Conservation (phyloP, 345 rosid species). For the Anastatica hierochuntica region DNA sequence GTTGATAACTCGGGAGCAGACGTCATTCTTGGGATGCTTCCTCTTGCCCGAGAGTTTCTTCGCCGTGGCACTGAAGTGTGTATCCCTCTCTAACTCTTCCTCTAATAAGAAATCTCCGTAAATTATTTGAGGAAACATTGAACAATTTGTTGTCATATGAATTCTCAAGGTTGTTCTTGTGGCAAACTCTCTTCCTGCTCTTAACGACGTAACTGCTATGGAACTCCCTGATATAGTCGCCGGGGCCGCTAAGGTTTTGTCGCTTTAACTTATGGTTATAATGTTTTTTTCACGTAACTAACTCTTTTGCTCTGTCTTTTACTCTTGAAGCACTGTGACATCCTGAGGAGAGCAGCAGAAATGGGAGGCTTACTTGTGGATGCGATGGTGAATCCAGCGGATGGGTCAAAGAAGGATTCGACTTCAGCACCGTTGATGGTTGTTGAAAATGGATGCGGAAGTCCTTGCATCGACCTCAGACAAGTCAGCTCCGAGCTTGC, state of each 20-base stretch:
- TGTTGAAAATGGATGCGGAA: conserved; percentile 97
- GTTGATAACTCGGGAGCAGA: conserved; percentile 99
- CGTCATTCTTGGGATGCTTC: conserved; percentile 92
- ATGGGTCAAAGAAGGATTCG: conserved; percentile 51
- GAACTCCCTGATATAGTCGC: conserved; percentile 97
- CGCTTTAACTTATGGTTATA: neutral
- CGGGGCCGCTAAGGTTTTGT: conserved; percentile 86
- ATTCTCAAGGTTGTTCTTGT: conserved; percentile 82
- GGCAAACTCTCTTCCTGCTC: conserved; percentile 95
- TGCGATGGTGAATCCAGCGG: conserved; percentile 61
- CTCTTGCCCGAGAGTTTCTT: conserved; percentile 92
- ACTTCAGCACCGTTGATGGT: conserved; percentile 89
- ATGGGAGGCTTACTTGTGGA: conserved; percentile 92
- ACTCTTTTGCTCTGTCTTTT: conserved; percentile 2
- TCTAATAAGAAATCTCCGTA: neutral
- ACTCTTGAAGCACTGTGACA: conserved; percentile 72
- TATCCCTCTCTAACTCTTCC: neutral
- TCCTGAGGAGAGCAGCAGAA: conserved; percentile 91
- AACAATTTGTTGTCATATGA: neutral
- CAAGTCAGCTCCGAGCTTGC: conserved; percentile 99
- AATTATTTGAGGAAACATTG: conserved; percentile 2
- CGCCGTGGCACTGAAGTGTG: conserved; percentile 91
- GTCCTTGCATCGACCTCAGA: conserved; percentile 95
- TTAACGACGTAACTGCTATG: conserved; percentile 93
- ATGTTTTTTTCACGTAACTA: neutral